phyloP scores from a whole-genome alignment of 2,329 filamentous ascomycete species.

The Calonectria crousiana region DNA sequence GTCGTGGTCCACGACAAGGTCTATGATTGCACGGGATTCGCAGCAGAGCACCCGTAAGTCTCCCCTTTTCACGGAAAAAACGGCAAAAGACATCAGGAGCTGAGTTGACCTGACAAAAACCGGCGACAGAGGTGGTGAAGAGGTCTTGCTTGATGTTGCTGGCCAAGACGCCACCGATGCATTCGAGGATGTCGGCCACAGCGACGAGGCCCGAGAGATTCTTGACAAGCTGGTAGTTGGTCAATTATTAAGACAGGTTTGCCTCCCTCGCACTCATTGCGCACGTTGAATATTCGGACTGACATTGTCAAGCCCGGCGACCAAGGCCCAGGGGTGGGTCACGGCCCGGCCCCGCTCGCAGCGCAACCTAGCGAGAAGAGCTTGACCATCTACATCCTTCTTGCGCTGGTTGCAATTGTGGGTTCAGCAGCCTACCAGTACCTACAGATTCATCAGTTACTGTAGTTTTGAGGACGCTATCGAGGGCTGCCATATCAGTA shows the following conservation, averaged over 20 bases:
- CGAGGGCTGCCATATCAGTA: not conserved
- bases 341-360: not conserved
- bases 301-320: conserved; percentile 7
- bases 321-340: not conserved
- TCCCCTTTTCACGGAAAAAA: not conserved
- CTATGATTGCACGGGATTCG: conserved; percentile 84
- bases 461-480: not conserved
- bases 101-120: not conserved
- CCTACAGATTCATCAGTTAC: not conserved
- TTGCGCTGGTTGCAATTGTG: not conserved
- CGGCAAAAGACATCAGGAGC: not conserved
- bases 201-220: conserved; percentile 24
- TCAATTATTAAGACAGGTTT: not conserved
- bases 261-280: not conserved
- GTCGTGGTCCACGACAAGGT: conserved; percentile 91
- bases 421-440: conserved; percentile 1
- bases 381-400: not conserved
- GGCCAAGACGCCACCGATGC: conserved; percentile 26
- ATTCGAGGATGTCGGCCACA: conserved; percentile 29
- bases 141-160: conserved; percentile 12
- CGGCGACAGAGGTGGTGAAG: conserved; percentile 16
- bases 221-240: not conserved
- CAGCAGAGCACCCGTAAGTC: conserved; percentile 89
- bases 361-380: not conserved
- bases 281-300: not conserved